Conservation (phyloP, 257 asterid genomes). For the Rhazya stricta region DNA sequence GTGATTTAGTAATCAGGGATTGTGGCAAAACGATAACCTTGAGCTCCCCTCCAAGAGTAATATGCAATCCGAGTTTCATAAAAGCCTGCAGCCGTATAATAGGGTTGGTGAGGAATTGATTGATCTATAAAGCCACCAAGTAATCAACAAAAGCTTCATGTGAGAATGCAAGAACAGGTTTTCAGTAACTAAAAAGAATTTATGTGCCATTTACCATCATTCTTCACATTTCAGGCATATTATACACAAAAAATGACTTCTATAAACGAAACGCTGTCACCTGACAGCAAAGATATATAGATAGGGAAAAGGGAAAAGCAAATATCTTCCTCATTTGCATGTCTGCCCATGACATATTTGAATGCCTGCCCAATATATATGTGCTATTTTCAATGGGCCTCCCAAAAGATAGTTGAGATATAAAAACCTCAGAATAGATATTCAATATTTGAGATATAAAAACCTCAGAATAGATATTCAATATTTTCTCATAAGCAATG, state of each 20-base stretch:
- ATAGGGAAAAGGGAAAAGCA: background rate
- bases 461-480: background rate
- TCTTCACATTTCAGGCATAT: background rate
- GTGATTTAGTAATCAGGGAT: constrained; percentile 71
- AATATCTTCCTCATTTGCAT: background rate
- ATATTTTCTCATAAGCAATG: background rate
- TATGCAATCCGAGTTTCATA: constrained; percentile 83
- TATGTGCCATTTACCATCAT: background rate
- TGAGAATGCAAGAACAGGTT: constrained; percentile 1
- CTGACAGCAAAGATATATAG: background rate
- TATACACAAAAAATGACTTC: background rate
- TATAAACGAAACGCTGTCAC: background rate
- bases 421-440: background rate
- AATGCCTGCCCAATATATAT: background rate
- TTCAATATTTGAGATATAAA: background rate
- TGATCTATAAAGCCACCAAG: background rate
- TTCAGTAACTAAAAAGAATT: background rate
- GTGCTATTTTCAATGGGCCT: background rate
- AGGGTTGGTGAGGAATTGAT: background rate
- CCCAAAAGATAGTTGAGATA: background rate
- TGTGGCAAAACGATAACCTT: constrained; percentile 50
- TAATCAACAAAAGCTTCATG: background rate
- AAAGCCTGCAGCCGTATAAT: constrained; percentile 43
- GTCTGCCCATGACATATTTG: background rate
- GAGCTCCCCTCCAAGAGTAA: constrained; percentile 67